Base-by-base conservation (phyloP, 2,329 filamentous ascomycete species). In the Polytolypa hystricis region DNA sequence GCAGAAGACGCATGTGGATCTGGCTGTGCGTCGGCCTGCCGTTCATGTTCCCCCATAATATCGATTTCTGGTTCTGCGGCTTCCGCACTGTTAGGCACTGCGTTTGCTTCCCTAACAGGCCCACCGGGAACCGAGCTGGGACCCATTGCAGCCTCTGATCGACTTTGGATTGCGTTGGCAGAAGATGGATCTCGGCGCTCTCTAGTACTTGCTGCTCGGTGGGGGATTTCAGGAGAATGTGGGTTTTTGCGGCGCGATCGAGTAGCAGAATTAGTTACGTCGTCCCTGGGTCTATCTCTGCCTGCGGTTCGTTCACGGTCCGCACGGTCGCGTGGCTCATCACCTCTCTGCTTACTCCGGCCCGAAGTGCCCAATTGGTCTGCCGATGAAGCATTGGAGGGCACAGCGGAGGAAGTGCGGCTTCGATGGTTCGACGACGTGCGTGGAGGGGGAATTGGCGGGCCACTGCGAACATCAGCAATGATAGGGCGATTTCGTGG, bases 61-160 rank as follows among this genome's bases (percentile, higher is more conserved):
- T 87, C 83, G 30, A 79, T 76, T 45, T 80, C 73, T 5, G 83
- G 82, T 47, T 84, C 81, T 33, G 81, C 81, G 17, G 86, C 73
- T 44, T 89, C 68, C 44, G 87, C 75, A 42, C 81, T 75, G 55
- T 82, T 84, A 44, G 93, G 71, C 20, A 85, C 77, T 39, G 86
- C 77, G 58, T 81, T 87, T 38, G 82, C 77, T 56, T 93, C 84
- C 40, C 81, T 77, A 10, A 78, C 74, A 9, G 82, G 69, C 28
- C 70, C 70, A 26, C 70, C 73, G 23, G 73, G 70, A 26, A 70
- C 71, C 12, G 71, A 72, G 25, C 73, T 64, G 44, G 69, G 62
- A 26, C 71, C 71, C 40, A 72, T 68, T 31, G 70, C 59, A 25
- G 61, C 54, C 31, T 57, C 56, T 28, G 52, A 52, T 38, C 52